Conservation (phyloP, 768 basidiomycete genomes). For the Russula lepida region DNA sequence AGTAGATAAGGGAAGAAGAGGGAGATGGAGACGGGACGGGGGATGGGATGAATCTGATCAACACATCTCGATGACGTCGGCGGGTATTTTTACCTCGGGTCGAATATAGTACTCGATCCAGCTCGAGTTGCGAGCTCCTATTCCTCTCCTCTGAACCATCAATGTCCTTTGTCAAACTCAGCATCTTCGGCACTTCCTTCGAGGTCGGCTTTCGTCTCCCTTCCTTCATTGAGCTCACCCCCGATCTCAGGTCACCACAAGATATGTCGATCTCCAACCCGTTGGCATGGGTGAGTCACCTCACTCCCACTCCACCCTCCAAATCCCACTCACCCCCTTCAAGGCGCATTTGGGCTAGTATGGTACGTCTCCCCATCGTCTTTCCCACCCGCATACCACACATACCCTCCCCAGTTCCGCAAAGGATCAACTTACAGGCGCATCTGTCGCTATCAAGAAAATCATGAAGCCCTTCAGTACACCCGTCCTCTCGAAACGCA, state of each 20-base stretch:
- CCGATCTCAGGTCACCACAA: slow-evolving; percentile 73
- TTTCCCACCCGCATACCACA: not conserved
- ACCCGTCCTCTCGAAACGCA: slow-evolving; percentile 95
- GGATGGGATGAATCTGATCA: not conserved
- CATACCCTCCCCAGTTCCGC: slow-evolving; percentile 53
- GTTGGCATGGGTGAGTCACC: slow-evolving; percentile 91
- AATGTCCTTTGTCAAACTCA: slow-evolving; percentile 96
- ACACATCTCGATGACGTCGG: slow-evolving; percentile 1
- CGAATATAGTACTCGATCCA: not conserved
- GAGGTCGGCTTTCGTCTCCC: slow-evolving; percentile 44
- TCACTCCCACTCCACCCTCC: not conserved
- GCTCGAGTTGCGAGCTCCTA: not conserved
- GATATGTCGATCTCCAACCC: slow-evolving; percentile 98
- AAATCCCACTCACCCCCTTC: slow-evolving; percentile 6
- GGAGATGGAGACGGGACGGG: not conserved
- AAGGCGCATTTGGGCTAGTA: slow-evolving; percentile 97
- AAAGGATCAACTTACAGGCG: slow-evolving; percentile 88
- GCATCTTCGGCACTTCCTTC: slow-evolving; percentile 97
- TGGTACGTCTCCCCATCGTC: slow-evolving; percentile 44
- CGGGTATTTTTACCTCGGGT: not conserved
- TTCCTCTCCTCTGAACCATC: slow-evolving; percentile 6
- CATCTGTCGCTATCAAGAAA: slow-evolving; percentile 98
- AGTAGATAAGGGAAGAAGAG: not conserved
- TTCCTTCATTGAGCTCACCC: not conserved
- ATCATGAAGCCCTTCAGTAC: slow-evolving; percentile 99